Base-by-base conservation (phyloP, 2,329 filamentous ascomycete genomes). In the Hypoxylon rubiginosum region DNA sequence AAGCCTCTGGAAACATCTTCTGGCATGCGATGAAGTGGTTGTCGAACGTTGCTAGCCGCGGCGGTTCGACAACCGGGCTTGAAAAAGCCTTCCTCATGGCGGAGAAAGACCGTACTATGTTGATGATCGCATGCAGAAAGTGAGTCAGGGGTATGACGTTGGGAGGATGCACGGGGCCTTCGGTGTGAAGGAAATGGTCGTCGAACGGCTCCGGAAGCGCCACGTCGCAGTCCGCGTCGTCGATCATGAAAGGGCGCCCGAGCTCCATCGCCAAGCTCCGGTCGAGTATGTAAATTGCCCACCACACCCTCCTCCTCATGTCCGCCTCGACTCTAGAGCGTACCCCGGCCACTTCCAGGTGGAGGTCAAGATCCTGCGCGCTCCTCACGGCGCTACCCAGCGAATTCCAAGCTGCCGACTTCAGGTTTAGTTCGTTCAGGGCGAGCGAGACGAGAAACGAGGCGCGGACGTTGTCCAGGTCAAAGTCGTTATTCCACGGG, bases 261-360 rank as follows among this genome's bases (percentile, higher is more conserved):
- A 94, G 84, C 76, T 97, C 94, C 11, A 97, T 83, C 0, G 93
- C 90, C 53, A 97, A 82, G 26, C 92, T 86, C 67, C 94, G 89
- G 80, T 99, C 96, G 81, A 94, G 89, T 48, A 93, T 88, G 79
- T 98, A 98, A 61, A 97, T 88, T 13, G 92, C 89, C 94, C 96
- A 99, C 95, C 95, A 99, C 2, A 96, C 88, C 59, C 94, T 86
- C 66, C 92, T 89, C 58, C 94, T 89, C 88, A 95, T 94, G 79
- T 98, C 95, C 10, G 88, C 88, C 73, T 97, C 94, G 13, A 97
- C 83, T 0, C 89, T 84, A 1, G 91, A 86, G 85, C 91, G 93
- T 0, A 90, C 85, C 0, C 90, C 91, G 1, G 51, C 45, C 43
- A 88, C 87, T 73, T 97, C 92, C 6, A 87, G 82, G 73, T 97